Evolutionary conservation across 2,329 filamentous ascomycete genomes (phyloP).

Genomic region (Fusarium odoratissimum): DNA sequence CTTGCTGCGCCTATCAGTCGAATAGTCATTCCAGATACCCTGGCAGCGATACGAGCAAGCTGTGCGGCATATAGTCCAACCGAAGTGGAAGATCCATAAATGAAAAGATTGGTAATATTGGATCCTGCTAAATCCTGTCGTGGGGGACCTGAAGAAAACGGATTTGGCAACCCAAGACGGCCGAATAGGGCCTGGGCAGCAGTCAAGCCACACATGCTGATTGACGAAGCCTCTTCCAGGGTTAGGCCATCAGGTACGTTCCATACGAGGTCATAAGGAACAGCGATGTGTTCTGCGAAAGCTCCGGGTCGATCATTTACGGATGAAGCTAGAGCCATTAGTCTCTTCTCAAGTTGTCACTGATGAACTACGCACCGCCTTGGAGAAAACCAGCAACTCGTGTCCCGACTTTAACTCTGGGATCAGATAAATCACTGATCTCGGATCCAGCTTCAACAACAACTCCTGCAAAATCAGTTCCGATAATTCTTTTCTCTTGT

Average conservation of each 20-base stretch:
- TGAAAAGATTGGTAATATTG: conserved; percentile 38
- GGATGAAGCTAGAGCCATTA: conserved; percentile 46
- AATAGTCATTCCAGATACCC: conserved; percentile 12
- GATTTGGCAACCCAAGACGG: conserved; percentile 50
- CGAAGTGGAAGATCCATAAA: conserved; percentile 51
- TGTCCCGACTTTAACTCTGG: conserved; percentile 41
- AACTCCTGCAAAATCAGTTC: conserved; percentile 56
- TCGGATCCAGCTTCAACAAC: conserved; percentile 41
- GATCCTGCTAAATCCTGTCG: no score
- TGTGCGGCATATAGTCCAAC: conserved; percentile 50
- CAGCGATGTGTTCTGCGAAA: conserved; percentile 56
- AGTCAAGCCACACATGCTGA: conserved; percentile 57
- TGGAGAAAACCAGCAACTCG: conserved; percentile 57
- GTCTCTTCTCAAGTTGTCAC: accelerated
- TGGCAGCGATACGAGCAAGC: conserved; percentile 35
- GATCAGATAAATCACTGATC: conserved; percentile 18
- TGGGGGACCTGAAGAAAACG: conserved; percentile 41
- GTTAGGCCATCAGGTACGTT: conserved; percentile 47
- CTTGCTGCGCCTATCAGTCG: conserved; percentile 49
- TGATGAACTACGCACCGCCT: conserved; percentile 40
- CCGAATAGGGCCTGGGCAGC: conserved; percentile 56
- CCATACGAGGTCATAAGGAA: conserved; percentile 54
- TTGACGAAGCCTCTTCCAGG: conserved; percentile 52
- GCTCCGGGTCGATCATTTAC: conserved; percentile 57
- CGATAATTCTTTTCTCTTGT: conserved; percentile 47